Conservation (phyloP, 352 stramenopile genomes). For the Phytophthora multivora region DNA sequence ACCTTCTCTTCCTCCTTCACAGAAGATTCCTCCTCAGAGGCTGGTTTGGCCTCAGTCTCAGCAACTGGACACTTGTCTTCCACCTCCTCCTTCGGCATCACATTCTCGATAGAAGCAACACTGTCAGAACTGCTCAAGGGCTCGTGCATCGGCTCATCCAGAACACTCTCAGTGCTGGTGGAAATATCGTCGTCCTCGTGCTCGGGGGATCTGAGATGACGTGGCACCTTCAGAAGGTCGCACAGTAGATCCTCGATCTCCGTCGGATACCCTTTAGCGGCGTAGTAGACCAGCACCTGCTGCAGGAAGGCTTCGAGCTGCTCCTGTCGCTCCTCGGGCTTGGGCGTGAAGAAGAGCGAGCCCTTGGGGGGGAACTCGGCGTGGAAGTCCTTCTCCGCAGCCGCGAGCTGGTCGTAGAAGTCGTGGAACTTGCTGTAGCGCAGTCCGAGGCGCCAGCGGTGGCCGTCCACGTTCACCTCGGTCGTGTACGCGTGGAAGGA, state of each 20-base stretch:
- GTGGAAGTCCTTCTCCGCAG: conserved; percentile 44
- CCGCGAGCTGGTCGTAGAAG: conserved; percentile 58
- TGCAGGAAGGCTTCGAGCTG: conserved; percentile 73
- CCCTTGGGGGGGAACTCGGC: conserved; percentile 72
- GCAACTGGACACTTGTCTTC: conserved; percentile 5
- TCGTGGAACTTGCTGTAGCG: conserved; percentile 74
- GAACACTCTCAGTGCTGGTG: conserved; percentile 42
- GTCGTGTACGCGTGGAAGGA: conserved; percentile 67
- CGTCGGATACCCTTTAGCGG: conserved; percentile 25
- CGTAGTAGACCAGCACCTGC: conserved; percentile 48
- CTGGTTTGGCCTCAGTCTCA: conserved; percentile 5
- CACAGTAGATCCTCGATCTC: conserved; percentile 53
- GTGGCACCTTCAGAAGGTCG: conserved; percentile 59
- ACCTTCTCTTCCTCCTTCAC: conserved; percentile 19
- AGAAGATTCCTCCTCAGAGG: neutral
- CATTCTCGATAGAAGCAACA: conserved; percentile 1
- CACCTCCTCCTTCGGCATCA: conserved; percentile 1
- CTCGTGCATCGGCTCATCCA: conserved; percentile 34
- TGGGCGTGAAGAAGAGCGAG: conserved; percentile 65
- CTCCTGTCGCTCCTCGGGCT: conserved; percentile 56
- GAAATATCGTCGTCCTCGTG: conserved; percentile 37
- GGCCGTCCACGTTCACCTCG: conserved; percentile 45
- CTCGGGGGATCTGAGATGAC: conserved; percentile 35
- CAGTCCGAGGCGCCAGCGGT: conserved; percentile 52
- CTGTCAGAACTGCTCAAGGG: conserved; percentile 16